A percentile compares a stretch with the other conserved stretches of the same genome.
These are phyloP conservation scores for Leucaena leucocephala DNA, from an alignment of 306 rosid species.

Conservation along the genomic window DNA sequence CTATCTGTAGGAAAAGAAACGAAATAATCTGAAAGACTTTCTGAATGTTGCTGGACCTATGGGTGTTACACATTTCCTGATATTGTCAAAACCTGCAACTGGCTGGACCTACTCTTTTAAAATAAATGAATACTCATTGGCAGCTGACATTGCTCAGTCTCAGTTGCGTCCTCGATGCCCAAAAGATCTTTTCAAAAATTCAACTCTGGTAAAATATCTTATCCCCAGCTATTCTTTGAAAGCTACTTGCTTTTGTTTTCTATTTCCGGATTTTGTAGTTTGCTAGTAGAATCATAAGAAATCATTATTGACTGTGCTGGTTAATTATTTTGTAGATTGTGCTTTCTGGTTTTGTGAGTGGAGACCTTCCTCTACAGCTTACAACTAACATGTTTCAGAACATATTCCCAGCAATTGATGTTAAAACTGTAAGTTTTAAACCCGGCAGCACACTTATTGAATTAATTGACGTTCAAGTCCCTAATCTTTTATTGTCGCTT, in stretches of 20 bases:
- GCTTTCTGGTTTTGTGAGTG: slow-evolving; percentile 87
- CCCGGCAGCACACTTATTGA: slow-evolving; percentile 4
- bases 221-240: slow-evolving; percentile 14
- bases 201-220: slow-evolving; percentile 73
- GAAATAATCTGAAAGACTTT: slow-evolving; percentile 83
- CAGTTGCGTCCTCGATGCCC: slow-evolving; percentile 89
- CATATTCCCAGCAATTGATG: slow-evolving; percentile 91
- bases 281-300: slow-evolving; percentile 17
- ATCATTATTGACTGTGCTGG: background rate
- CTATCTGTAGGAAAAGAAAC: slow-evolving; percentile 77
- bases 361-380: slow-evolving; percentile 74
- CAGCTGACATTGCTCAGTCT: slow-evolving; percentile 74
- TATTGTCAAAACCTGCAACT: slow-evolving; percentile 79
- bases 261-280: slow-evolving; percentile 10
- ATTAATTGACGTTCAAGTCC: slow-evolving; percentile 5
- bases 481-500: slow-evolving; percentile 30
- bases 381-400: slow-evolving; percentile 87
- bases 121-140: slow-evolving; percentile 75
- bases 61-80: slow-evolving; percentile 96
- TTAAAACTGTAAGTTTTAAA: slow-evolving; percentile 76
- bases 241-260: background rate
- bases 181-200: slow-evolving; percentile 79
- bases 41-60: slow-evolving; percentile 94
- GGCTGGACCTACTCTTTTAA: slow-evolving; percentile 96
- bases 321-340: slow-evolving; percentile 62